Percentiles rank a stretch among this genome's conserved stretches.
Evolutionary conservation across 148 eudicot genomes (phyloP).

Genomic region (Fallopia convolvulus): DNA sequence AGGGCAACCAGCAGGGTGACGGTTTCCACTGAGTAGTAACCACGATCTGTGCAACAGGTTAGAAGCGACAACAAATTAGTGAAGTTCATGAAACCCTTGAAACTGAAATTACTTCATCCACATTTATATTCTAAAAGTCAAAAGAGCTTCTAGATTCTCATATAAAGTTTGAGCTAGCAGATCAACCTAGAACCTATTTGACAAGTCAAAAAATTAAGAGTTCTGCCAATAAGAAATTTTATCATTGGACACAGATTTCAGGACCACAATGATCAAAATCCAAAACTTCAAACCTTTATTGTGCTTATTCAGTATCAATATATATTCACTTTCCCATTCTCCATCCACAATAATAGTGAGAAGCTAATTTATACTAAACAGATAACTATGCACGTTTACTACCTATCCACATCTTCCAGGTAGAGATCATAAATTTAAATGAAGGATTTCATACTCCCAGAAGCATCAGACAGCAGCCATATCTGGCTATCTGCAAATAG

Average conservation of each 20-base stretch:
- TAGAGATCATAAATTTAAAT: not conserved
- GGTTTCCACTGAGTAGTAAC: conserved; percentile 35
- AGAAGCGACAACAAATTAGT: not conserved
- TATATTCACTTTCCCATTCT: not conserved
- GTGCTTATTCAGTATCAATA: not conserved
- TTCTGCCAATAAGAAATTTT: not conserved
- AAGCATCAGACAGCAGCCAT: not conserved
- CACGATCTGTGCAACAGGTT: conserved; percentile 22
- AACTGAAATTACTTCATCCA: not conserved
- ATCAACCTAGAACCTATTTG: not conserved
- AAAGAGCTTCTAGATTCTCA: not conserved
- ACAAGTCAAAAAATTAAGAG: not conserved
- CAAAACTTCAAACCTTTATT: not conserved
- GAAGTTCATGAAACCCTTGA: not conserved
- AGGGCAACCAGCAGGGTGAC: conserved; percentile 30
- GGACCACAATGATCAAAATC: not conserved
- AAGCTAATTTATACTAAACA: not conserved
- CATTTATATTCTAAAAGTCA: not conserved
- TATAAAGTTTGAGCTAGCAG: not conserved
- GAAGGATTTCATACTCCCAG: not conserved
- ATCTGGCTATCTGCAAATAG: no score
- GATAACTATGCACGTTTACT: not conserved
- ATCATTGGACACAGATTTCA: not conserved
- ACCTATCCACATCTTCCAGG: not conserved
- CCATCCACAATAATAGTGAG: not conserved